A percentile compares a stretch with the other conserved stretches of the same genome.
Conservation (phyloP, 73 alveolate species). For the Effrenium voratum region DNA sequence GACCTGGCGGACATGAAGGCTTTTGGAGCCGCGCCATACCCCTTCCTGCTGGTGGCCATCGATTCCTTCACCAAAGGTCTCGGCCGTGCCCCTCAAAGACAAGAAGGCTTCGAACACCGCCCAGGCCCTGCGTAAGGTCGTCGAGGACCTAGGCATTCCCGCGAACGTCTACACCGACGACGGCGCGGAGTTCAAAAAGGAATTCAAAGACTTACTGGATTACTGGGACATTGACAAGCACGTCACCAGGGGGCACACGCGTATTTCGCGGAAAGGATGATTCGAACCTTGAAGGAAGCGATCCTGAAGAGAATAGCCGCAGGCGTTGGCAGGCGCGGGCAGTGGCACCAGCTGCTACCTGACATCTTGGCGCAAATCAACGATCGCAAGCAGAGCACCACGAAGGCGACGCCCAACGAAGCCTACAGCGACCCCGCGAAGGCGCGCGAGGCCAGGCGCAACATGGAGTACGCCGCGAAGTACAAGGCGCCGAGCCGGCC, state of each 20-base stretch:
- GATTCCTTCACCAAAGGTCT: neutral
- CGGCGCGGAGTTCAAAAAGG: constrained; percentile 1
- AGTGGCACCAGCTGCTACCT: constrained; percentile 14
- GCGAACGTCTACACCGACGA: constrained; percentile 19
- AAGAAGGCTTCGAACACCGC: neutral
- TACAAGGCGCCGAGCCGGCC: neutral
- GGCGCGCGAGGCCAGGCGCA: neutral
- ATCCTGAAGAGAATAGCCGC: neutral
- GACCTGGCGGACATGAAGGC: no score
- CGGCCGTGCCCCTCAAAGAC: neutral
- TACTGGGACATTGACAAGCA: neutral
- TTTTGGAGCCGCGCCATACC: no score
- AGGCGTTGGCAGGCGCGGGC: neutral
- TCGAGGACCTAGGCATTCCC: neutral
- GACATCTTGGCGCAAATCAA: constrained; percentile 9
- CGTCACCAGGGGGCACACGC: constrained; percentile 25
- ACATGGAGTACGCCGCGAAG: neutral
- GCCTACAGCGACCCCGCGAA: neutral
- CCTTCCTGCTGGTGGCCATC: neutral
- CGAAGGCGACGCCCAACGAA: constrained; percentile 13
- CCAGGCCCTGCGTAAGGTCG: neutral
- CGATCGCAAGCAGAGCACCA: neutral
- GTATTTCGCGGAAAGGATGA: neutral
- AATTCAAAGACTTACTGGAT: neutral
- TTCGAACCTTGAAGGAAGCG: constrained; percentile 1